A percentile compares a stretch with the other conserved stretches of the same genome.
phyloP scores from a whole-genome alignment of 2,329 filamentous ascomycete species.

The Nemania sp. region DNA sequence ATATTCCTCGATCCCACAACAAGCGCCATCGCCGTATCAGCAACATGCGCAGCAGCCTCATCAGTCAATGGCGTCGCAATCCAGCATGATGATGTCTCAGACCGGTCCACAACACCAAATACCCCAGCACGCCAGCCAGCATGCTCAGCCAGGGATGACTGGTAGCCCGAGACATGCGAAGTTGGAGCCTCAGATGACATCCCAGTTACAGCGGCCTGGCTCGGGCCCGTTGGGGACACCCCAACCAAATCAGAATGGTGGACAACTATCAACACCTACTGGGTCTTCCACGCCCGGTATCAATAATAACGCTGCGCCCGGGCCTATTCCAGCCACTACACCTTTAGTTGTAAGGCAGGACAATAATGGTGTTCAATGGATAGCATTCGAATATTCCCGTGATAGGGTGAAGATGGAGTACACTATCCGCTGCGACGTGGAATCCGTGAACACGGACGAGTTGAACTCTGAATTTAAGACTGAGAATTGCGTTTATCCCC shows the following conservation, averaged over 20 bases:
- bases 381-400: constrained; percentile 96
- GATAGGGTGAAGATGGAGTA: constrained; percentile 99
- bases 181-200: constrained; percentile 71
- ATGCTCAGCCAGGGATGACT: constrained; percentile 67
- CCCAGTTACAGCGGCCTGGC: constrained; percentile 70
- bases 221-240: constrained; percentile 63
- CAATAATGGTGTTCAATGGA: constrained; percentile 97
- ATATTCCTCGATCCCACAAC: constrained; percentile 74
- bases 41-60: constrained; percentile 68
- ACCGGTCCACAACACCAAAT: constrained; percentile 68
- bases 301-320: constrained; percentile 91
- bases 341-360: constrained; percentile 94
- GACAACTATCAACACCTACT: constrained; percentile 59
- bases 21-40: constrained; percentile 72
- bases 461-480: constrained; percentile 92
- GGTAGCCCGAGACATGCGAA: constrained; percentile 72
- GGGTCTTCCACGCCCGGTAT: constrained; percentile 65
- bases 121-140: constrained; percentile 69
- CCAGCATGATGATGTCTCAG: constrained; percentile 76
- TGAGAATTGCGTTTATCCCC: constrained; percentile 97
- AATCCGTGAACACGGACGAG: constrained; percentile 92
- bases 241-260: constrained; percentile 59
- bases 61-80: constrained; percentile 72
- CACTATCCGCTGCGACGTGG: constrained; percentile 96
- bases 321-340: constrained; percentile 95